Conservation (phyloP, 2,329 filamentous ascomycete genomes). For the Aspergillus transmontanensis region DNA sequence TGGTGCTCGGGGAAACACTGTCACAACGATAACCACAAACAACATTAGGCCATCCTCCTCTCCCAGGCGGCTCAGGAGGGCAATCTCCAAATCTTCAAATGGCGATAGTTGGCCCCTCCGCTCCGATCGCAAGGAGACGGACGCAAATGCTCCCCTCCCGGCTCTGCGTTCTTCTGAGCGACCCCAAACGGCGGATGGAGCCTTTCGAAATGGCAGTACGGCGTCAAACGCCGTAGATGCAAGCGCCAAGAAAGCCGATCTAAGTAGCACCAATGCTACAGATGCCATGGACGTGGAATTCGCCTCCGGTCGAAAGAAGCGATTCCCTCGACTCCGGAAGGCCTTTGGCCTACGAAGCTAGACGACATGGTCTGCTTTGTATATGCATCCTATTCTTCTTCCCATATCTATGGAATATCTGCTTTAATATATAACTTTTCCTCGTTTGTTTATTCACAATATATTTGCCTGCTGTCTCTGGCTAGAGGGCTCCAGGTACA, state of each 20-base stretch:
- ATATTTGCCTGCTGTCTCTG: background rate
- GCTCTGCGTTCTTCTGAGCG: conserved; percentile 3
- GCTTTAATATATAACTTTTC: background rate
- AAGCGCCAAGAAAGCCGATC: conserved; percentile 4
- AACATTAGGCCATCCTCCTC: conserved; percentile 20
- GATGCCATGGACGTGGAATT: conserved; percentile 35
- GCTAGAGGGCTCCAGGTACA: background rate
- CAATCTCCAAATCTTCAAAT: conserved; percentile 22
- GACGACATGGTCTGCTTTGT: background rate
- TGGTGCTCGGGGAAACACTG: conserved; percentile 14
- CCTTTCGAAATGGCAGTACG: conserved; percentile 16
- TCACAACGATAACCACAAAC: conserved; percentile 26
- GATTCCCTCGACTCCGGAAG: conserved; percentile 47
- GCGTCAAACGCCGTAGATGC: background rate
- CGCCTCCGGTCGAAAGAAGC: conserved; percentile 46
- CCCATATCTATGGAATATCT: background rate
- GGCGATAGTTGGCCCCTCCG: conserved; percentile 32
- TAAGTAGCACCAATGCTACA: background rate
- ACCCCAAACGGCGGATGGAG: conserved; percentile 17
- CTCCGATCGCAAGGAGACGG: conserved; percentile 10
- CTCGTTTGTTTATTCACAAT: background rate
- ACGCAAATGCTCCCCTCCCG: conserved; percentile 1
- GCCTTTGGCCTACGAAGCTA: conserved; percentile 44
- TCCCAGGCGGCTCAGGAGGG: conserved; percentile 33
- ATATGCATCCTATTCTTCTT: background rate